Base-by-base conservation (phyloP, 2,329 filamentous ascomycete species). In the Shiraia bambusicola region DNA sequence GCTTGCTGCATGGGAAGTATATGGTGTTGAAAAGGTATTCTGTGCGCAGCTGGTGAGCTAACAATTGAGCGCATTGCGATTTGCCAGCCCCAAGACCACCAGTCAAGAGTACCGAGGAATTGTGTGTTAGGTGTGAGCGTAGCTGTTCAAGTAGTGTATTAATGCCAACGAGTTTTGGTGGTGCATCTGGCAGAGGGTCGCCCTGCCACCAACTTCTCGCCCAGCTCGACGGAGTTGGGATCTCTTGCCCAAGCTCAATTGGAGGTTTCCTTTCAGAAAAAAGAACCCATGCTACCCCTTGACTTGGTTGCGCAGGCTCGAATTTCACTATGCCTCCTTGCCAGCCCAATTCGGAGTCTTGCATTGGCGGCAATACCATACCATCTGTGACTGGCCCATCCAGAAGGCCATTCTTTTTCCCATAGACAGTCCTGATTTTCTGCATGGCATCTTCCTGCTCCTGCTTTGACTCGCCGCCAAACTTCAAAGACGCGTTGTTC, bases 31-130 rank as follows among this genome's bases (percentile, higher is more conserved):
- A 95, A 0, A 96, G 74, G 37, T 81, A 79, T 32, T 89, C 82
- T 38, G 78, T 78, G 16, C 86, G 82, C 39, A 98, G 73, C 28
- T 78, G 79, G 60, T 88, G 82, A 1, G 86, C 88, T 19, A 97
- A 71, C 17, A 88, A 75, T 48, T 87, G 86, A 3, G 87, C 81
- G 19, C 96, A 79, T 0, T 84, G 83, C 2, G 88, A 90, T 71
- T 98, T 98, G 17, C 93, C 93, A 15, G 91, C 86, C 0, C 93
- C 93, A 52, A 95, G 81, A 1, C 87, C 88, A 28, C 93, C 93
- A 0, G 90, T 94, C 30, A 98, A 70, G 16, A 98, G 75, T 1
- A 96, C 87, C 0, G 93, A 97, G 0, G 92, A 96, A 51, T 88
- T 81, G 55, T 95, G 87, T 1, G 84, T 82, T 3, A 98, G 73